Evolutionary conservation across 1,284 basidiomycete species (phyloP).

Genomic region (Tetrapyrgos nigripes): DNA sequence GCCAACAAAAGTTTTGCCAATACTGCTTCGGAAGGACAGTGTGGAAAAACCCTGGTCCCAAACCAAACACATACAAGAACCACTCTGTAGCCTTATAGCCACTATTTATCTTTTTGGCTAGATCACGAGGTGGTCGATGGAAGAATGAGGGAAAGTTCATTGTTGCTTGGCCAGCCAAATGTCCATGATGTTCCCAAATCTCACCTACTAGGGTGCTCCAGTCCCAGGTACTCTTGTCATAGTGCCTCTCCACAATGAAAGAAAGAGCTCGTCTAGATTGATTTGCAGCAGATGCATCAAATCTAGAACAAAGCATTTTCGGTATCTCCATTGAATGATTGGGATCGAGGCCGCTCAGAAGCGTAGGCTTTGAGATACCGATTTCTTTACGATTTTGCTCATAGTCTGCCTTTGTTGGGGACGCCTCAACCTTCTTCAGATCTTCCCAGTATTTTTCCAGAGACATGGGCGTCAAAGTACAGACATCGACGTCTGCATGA

Average conservation of each 20-base stretch:
- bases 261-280: conserved; percentile 35
- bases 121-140: conserved; percentile 38
- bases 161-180: conserved; percentile 29
- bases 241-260: conserved; percentile 38
- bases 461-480: neutral
- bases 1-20: conserved; percentile 31
- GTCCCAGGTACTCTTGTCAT: conserved; percentile 34
- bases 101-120: conserved; percentile 39
- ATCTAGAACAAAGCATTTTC: conserved; percentile 33
- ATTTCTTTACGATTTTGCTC: conserved; percentile 22
- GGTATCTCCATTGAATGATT: conserved; percentile 29
- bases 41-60: conserved; percentile 35
- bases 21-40: conserved; percentile 28
- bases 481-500: neutral
- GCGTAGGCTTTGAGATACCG: conserved; percentile 31
- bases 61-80: conserved; percentile 36
- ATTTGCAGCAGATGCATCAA: conserved; percentile 43
- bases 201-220: conserved; percentile 35
- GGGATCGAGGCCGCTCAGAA: conserved; percentile 27
- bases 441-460: conserved; percentile 18
- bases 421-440: conserved; percentile 11
- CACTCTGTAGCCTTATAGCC: conserved; percentile 45
- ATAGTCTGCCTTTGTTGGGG: conserved; percentile 19
- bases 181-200: conserved; percentile 37
- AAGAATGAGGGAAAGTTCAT: conserved; percentile 39